Evolutionary conservation across 345 rosid species (phyloP), one percentile per base, ranked within the genome.

Genomic region (Viola odorata): DNA sequence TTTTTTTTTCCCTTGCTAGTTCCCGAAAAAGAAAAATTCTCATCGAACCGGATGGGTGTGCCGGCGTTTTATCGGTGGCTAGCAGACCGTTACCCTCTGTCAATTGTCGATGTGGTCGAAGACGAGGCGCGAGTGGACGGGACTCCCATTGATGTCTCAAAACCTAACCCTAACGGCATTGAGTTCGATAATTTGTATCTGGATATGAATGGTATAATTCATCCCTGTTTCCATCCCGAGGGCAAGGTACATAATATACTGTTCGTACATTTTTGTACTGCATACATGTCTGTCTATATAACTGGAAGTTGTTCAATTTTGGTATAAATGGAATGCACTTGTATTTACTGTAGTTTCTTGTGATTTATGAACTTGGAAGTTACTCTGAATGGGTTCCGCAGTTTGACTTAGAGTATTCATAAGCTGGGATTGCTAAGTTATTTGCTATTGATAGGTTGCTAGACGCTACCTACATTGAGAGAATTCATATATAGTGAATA

Each of bases 1-100:
- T 23, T 23, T 23, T 23, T 23, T 23, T 2, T n/a, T n/a, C n/a
- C n/a, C n/a, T n/a, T 23, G 32, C 51, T 23, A 17, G 37, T 12
- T 23, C 32, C 14, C 11, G 38, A 53, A 37, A 10, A 1, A 12
- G 14, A 14, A 36, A 37, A 32, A 36, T 10, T 15, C 10, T 52
- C 55, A 1, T 9, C 59, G 45, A 50, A 52, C 62, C 37, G 49
- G 56, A 95, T 95, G 99, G 99, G 99, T 17, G 97, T 95, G 4
- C 99, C 99, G 3, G 96, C 98, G 64, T 95, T 95, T 63, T 91
- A 88, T 82, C 69, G 85, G 80, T 91, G 96, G 96, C 88, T 95
- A 16, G 96, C 94, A 14, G 98, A 95, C 80, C 88, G 98, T 37
- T 95, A 88, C 69, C 91, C 96, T 8, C 84, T 64, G 74, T 72